These are phyloP conservation scores for Phialophora chinensis DNA, from an alignment of 2,329 filamentous ascomycete genomes.

Conservation along the genomic window DNA sequence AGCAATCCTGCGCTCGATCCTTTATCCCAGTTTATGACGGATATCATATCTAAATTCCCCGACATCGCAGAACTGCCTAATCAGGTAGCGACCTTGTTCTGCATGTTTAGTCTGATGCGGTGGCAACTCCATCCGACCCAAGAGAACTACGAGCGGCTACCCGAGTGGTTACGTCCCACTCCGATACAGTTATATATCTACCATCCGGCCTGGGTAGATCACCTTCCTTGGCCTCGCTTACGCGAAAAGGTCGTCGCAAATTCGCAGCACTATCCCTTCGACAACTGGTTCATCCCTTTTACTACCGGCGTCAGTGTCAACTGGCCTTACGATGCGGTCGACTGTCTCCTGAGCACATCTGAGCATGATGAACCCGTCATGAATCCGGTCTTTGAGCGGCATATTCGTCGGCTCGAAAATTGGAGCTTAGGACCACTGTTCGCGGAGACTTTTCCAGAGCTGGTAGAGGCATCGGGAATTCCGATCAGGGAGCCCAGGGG, in stretches of 20 bases:
- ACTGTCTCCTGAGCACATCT: slow-evolving; percentile 65
- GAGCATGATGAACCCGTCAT: slow-evolving; percentile 71
- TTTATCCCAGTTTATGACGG: slow-evolving; percentile 81
- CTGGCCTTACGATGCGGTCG: slow-evolving; percentile 80
- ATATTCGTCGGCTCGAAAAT: slow-evolving; percentile 75
- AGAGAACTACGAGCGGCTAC: slow-evolving; percentile 79
- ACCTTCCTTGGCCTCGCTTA: slow-evolving; percentile 79
- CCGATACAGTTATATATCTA: slow-evolving; percentile 68
- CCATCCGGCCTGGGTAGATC: slow-evolving; percentile 83
- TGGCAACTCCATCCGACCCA: slow-evolving; percentile 82
- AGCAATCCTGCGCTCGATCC: slow-evolving; percentile 62
- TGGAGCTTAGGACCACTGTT: slow-evolving; percentile 80
- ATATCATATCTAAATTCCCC: slow-evolving; percentile 83
- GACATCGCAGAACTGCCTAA: slow-evolving; percentile 79
- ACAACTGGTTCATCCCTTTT: slow-evolving; percentile 83
- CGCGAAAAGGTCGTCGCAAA: slow-evolving; percentile 68
- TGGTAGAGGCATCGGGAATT: slow-evolving; percentile 53
- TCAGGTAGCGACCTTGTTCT: slow-evolving; percentile 78
- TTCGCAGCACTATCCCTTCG: slow-evolving; percentile 68
- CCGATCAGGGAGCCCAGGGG: neutral
- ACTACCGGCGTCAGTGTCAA: slow-evolving; percentile 77
- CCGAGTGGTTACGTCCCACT: slow-evolving; percentile 72
- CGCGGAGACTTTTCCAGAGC: slow-evolving; percentile 65
- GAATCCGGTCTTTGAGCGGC: slow-evolving; percentile 84
- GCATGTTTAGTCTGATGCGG: slow-evolving; percentile 85